These are phyloP conservation scores for Gossypium thurberi DNA, from an alignment of 345 rosid species.

Conservation along the genomic window DNA sequence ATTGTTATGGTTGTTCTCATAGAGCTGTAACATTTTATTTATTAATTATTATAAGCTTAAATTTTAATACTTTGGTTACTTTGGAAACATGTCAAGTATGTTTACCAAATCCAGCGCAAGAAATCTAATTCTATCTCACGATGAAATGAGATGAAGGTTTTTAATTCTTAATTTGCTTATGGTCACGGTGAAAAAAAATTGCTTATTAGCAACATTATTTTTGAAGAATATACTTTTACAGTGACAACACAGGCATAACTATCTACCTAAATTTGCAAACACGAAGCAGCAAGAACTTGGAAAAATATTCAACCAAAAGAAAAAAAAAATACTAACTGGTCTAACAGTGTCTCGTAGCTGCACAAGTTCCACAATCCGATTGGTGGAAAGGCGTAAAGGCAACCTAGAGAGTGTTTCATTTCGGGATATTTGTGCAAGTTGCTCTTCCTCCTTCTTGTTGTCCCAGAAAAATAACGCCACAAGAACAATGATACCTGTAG, in stretches of 20 bases:
- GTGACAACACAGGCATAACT: background rate
- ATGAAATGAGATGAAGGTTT: background rate
- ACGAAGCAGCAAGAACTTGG: background rate
- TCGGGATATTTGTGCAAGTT: conserved; percentile 78
- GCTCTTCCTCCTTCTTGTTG: conserved; percentile 95
- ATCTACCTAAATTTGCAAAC: conserved; percentile 4
- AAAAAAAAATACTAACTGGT: conserved; percentile 52
- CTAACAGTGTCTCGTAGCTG: conserved; percentile 89
- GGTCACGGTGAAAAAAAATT: background rate
- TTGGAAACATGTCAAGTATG: background rate
- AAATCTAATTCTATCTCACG: background rate
- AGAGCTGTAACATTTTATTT: background rate
- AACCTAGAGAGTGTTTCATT: conserved; percentile 88
- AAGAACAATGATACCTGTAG: conserved; percentile 73
- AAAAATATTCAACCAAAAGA: conserved; percentile 3
- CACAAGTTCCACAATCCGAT: conserved; percentile 87
- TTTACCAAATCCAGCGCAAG: background rate
- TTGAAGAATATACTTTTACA: background rate
- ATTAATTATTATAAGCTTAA: background rate
- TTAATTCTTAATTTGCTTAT: background rate
- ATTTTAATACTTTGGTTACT: background rate
- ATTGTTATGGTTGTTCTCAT: background rate
- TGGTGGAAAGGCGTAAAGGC: conserved; percentile 86
- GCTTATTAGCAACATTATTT: background rate
- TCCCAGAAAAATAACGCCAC: conserved; percentile 80